A percentile compares a stretch with the other conserved stretches of the same genome.
These are phyloP conservation scores for Pelagophyceae sp. DNA, from an alignment of 352 stramenopile species.

Conservation along the genomic window DNA sequence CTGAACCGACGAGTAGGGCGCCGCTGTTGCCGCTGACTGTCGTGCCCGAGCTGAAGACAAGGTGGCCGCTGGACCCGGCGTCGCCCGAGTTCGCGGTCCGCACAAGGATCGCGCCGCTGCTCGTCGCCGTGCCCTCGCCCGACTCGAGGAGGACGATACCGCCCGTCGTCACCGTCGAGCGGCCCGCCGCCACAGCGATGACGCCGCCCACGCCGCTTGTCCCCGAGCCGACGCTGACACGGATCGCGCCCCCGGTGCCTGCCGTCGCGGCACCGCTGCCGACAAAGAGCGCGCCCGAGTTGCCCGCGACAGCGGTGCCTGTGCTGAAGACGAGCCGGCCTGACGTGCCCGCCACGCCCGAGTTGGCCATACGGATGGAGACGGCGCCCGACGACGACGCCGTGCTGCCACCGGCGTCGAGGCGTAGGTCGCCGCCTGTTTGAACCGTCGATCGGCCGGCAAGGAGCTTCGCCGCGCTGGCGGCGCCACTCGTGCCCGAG, in stretches of 20 bases:
- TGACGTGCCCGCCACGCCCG: not conserved
- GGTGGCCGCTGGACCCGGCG: slow-evolving; percentile 50
- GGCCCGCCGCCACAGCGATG: slow-evolving; percentile 27
- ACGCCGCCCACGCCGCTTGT: slow-evolving; percentile 1
- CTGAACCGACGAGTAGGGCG: slow-evolving; percentile 32
- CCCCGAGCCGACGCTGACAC: not conserved
- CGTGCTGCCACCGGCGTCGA: not conserved
- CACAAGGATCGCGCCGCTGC: slow-evolving; percentile 54
- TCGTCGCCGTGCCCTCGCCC: slow-evolving; percentile 41
- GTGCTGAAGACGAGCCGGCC: slow-evolving; percentile 28
- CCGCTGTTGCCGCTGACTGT: slow-evolving; percentile 44
- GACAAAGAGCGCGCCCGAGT: not conserved
- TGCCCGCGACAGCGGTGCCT: slow-evolving; percentile 10
- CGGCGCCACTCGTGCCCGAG: slow-evolving; percentile 18
- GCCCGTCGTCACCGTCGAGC: slow-evolving; percentile 34
- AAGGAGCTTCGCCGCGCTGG: slow-evolving; percentile 14
- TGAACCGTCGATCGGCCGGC: not conserved
- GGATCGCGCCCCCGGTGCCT: not conserved
- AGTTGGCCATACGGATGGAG: not conserved
- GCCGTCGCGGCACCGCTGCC: not conserved
- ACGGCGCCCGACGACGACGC: not conserved
- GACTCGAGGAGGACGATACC: slow-evolving; percentile 27
- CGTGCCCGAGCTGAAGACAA: slow-evolving; percentile 48
- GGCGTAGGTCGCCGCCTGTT: not conserved
- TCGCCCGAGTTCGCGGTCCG: slow-evolving; percentile 52